These are phyloP conservation scores for Zizania latifolia DNA, from an alignment of 176 grass and related monocot genomes.

Conservation along the genomic window DNA sequence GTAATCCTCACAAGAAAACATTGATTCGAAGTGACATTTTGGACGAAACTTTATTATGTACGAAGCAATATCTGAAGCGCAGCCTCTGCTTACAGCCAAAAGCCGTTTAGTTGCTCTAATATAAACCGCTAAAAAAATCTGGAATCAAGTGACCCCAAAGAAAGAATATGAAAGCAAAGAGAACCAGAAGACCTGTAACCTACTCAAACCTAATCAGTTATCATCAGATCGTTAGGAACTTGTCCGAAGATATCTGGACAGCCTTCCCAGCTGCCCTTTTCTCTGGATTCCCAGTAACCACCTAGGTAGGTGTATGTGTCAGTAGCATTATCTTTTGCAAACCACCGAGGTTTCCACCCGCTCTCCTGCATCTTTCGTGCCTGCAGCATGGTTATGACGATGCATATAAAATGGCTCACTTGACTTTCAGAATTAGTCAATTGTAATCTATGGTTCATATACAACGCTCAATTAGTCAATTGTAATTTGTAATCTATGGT, in stretches of 20 bases:
- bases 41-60: constrained; percentile 54
- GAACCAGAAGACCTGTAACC: constrained; percentile 37
- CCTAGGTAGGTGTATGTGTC: constrained; percentile 76
- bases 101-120: constrained; percentile 48
- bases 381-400: constrained; percentile 44
- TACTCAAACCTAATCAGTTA: constrained; percentile 53
- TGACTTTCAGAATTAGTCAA: background rate
- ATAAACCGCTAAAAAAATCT: constrained; percentile 45
- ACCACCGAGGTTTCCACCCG: constrained; percentile 95
- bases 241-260: constrained; percentile 95
- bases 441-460: background rate
- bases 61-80: constrained; percentile 41
- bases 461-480: background rate
- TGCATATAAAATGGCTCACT: background rate
- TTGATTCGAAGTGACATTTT: constrained; percentile 9
- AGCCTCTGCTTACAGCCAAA: constrained; percentile 49
- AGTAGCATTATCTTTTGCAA: constrained; percentile 78
- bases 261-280: constrained; percentile 71
- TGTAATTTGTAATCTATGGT: no score
- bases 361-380: constrained; percentile 99
- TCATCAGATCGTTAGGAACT: constrained; percentile 57
- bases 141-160: constrained; percentile 35
- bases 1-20: constrained; percentile 36
- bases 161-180: constrained; percentile 18
- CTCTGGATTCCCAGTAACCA: constrained; percentile 96